Evolutionary conservation across 1,284 basidiomycete species (phyloP), one percentile per base, ranked within the genome.

Genomic region (Pisolithus thermaeus): DNA sequence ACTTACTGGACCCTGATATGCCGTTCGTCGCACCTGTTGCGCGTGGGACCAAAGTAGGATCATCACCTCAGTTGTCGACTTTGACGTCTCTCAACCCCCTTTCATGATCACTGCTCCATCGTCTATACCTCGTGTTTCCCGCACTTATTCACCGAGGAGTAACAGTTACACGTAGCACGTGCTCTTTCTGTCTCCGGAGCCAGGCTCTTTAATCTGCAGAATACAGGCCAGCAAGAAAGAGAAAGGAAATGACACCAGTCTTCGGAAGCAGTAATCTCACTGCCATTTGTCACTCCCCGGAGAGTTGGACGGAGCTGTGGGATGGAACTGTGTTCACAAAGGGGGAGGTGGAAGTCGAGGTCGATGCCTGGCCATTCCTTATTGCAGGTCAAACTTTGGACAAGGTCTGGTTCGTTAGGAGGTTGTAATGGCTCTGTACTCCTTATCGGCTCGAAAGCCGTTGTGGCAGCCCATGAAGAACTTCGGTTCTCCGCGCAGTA

Each of bases 141-240:
- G 55, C 73, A 73, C 50, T 47, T 73, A 0, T 20, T 74, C 50
- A 55, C 58, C 1, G 60, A 73, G 46, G 68, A 61, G 9, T 52
- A 65, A 9, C 70, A 75, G 38, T 45, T 58, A 5, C 48, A 56
- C n/a, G 51, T 70, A 39, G 71, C 68, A 2, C 55, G 52, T 20
- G 59, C 58, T 3, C 47, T 73, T 6, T 67, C 63, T 1, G 41
- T 62, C 63, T 25, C 56, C 56, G 7, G 41, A 53, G n/a, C 58
- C 60, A n/a, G 70, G 68, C 4, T 63, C 66, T 4, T 59, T 61
- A 37, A 63, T 73, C 49, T 64, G 61, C 1, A 65, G 64, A 18
- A 47, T 51, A 45, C 66, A 68, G 6, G 16, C 3, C 0, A 61
- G 55, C 5, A 46, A 44, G 20, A 9, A 0, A 40, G 23, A 59